Percentiles rank a stretch among this genome's conserved stretches.
These are phyloP conservation scores for Neoascochyta sp. DNA, from an alignment of 2,329 filamentous ascomycete species.

Conservation along the genomic window DNA sequence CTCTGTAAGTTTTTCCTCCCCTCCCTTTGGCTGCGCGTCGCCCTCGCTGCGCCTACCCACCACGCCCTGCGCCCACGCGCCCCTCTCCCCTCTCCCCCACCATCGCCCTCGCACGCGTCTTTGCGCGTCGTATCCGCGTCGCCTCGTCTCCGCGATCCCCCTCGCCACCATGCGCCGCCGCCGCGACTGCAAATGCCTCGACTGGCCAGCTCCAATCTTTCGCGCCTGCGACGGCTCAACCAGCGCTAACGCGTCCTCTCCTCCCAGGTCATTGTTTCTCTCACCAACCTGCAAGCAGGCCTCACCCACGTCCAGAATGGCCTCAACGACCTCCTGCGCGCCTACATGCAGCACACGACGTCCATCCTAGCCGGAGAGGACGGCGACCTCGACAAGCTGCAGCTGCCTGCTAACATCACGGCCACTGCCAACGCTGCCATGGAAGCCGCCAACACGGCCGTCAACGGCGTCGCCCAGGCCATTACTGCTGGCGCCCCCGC, in stretches of 20 bases:
- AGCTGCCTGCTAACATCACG: slow-evolving; percentile 43
- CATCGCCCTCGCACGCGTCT: slow-evolving; percentile 1
- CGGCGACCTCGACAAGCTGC: slow-evolving; percentile 40
- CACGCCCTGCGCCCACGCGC: no score
- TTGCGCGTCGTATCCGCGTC: slow-evolving; percentile 11
- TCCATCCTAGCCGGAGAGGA: slow-evolving; percentile 58
- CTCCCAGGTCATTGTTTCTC: slow-evolving; percentile 67
- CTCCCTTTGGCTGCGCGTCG: no score
- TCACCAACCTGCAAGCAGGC: slow-evolving; percentile 69
- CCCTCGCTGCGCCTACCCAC: no score
- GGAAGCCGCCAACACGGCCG: slow-evolving; percentile 24
- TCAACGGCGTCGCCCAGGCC: slow-evolving; percentile 19
- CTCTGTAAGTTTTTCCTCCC: slow-evolving; percentile 58
- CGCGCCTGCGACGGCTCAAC: slow-evolving; percentile 4
- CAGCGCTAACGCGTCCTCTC: slow-evolving; percentile 6
- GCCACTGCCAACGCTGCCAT: slow-evolving; percentile 26
- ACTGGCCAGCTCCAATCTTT: slow-evolving; percentile 1
- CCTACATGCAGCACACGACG: slow-evolving; percentile 86
- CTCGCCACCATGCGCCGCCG: slow-evolving; percentile 5
- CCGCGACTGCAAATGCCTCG: slow-evolving; percentile 7
- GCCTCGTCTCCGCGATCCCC: slow-evolving; percentile 24
- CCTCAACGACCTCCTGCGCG: slow-evolving; percentile 73
- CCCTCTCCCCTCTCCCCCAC: slow-evolving; percentile 1
- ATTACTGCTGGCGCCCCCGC: slow-evolving; percentile 12
- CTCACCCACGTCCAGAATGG: slow-evolving; percentile 46